These are phyloP conservation scores for Hordeum pubiflorum DNA, from an alignment of 202 grass and related monocot genomes.

Conservation along the genomic window DNA sequence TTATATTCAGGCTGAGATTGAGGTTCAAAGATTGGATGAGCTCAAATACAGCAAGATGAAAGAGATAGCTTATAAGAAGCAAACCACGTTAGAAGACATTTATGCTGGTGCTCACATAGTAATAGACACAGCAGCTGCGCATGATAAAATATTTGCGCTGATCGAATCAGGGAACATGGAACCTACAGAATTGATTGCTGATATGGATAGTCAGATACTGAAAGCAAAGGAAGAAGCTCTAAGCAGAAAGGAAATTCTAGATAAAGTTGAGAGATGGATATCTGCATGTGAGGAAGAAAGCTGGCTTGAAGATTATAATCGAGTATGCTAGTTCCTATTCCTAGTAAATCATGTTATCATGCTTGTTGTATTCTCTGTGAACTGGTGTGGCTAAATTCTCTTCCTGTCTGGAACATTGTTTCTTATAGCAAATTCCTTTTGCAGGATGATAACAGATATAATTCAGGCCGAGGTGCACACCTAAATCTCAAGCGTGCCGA, in stretches of 20 bases:
- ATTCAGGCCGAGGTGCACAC: constrained; percentile 69
- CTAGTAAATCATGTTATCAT: background rate
- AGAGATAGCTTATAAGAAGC: constrained; percentile 75
- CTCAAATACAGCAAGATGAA: constrained; percentile 80
- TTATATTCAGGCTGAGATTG: constrained; percentile 48
- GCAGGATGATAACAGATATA: constrained; percentile 84
- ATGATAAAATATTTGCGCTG: constrained; percentile 56
- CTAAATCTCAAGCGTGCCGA: constrained; percentile 71
- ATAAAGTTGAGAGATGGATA: constrained; percentile 78
- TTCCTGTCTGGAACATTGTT: background rate
- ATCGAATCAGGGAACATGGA: constrained; percentile 63
- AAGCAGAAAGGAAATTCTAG: constrained; percentile 68
- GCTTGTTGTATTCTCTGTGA: constrained; percentile 1
- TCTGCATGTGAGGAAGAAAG: constrained; percentile 73
- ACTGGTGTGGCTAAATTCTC: background rate
- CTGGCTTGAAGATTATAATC: constrained; percentile 80
- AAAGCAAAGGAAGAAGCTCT: constrained; percentile 69
- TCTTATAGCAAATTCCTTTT: constrained; percentile 3
- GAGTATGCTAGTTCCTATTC: constrained; percentile 21
- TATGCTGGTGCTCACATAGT: constrained; percentile 58
- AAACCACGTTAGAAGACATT: constrained; percentile 61
- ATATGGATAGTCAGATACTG: constrained; percentile 68
- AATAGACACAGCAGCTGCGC: constrained; percentile 39
- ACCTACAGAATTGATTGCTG: constrained; percentile 60
- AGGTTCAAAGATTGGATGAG: constrained; percentile 63